Evolutionary conservation across 768 basidiomycete genomes (phyloP).

Genomic region (Amylocystis lapponica): DNA sequence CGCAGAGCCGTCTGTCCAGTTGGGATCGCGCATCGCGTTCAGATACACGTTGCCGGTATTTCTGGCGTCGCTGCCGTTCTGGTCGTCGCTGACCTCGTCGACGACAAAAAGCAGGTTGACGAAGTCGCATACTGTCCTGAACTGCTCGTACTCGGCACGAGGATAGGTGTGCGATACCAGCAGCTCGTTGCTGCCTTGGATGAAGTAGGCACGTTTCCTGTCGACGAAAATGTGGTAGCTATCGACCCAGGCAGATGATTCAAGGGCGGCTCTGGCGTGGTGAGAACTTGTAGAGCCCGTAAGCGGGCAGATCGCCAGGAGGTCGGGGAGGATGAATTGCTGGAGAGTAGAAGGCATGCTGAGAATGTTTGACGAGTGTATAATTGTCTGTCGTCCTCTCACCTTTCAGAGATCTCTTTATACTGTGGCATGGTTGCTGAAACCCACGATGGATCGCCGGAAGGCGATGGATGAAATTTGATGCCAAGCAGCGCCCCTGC

Average conservation of each 20-base stretch:
- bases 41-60: conserved; percentile 48
- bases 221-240: conserved; percentile 53
- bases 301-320: conserved; percentile 40
- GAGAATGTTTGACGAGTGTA: background rate
- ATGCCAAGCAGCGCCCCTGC: too few relatives aligned
- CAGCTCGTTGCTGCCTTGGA: conserved; percentile 55
- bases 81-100: conserved; percentile 67
- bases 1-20: conserved; percentile 50
- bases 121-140: conserved; percentile 59
- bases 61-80: conserved; percentile 48
- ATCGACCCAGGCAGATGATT: conserved; percentile 59
- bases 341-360: conserved; percentile 3
- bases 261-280: conserved; percentile 48
- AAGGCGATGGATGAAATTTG: too few relatives aligned
- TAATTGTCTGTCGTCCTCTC: background rate
- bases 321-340: conserved; percentile 52
- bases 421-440: too few relatives aligned
- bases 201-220: conserved; percentile 58
- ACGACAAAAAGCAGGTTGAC: conserved; percentile 61
- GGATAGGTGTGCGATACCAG: conserved; percentile 58
- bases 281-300: conserved; percentile 49
- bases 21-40: conserved; percentile 44
- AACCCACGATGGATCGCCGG: too few relatives aligned
- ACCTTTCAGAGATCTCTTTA: background rate
- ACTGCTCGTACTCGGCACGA: conserved; percentile 50